phyloP scores from a whole-genome alignment of 768 basidiomycete species.

The Boletus patriciae region DNA sequence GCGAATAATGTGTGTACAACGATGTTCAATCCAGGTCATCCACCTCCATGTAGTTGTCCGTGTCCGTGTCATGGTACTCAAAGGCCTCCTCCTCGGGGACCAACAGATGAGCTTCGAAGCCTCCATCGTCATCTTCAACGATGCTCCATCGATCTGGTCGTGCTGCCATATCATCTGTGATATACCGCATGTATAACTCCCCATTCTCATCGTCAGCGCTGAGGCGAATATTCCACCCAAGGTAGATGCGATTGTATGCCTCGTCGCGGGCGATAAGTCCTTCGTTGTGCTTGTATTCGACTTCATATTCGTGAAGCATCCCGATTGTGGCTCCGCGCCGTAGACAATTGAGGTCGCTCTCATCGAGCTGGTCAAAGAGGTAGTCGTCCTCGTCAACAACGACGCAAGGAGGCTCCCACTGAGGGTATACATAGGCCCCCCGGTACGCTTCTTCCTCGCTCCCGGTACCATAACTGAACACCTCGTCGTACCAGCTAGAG shows the following conservation, averaged over 20 bases:
- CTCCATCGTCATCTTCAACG: slow-evolving; percentile 38
- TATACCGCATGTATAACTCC: slow-evolving; percentile 41
- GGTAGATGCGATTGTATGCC: slow-evolving; percentile 48
- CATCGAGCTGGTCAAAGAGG: slow-evolving; percentile 35
- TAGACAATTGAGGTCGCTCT: slow-evolving; percentile 43
- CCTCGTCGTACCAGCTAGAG: slow-evolving; percentile 32
- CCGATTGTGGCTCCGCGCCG: slow-evolving; percentile 58
- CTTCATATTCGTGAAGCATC: slow-evolving; percentile 57
- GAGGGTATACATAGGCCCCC: slow-evolving; percentile 44
- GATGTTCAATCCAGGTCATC: slow-evolving; percentile 15
- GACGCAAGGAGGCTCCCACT: slow-evolving; percentile 59
- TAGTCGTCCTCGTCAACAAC: slow-evolving; percentile 37
- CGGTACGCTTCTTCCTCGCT: slow-evolving; percentile 39
- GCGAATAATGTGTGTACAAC: neutral
- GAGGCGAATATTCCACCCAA: slow-evolving; percentile 69
- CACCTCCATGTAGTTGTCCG: slow-evolving; percentile 39
- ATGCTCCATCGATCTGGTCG: slow-evolving; percentile 47
- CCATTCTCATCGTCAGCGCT: slow-evolving; percentile 43
- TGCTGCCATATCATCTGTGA: slow-evolving; percentile 41
- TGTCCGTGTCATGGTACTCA: slow-evolving; percentile 40
- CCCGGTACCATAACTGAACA: slow-evolving; percentile 37
- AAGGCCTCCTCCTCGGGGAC: slow-evolving; percentile 35
- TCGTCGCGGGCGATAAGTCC: slow-evolving; percentile 52
- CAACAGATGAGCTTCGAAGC: slow-evolving; percentile 43
- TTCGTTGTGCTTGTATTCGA: slow-evolving; percentile 53